These are phyloP conservation scores for Parastagonospora nodorum DNA, from an alignment of 2,329 filamentous ascomycete species.

Conservation along the genomic window DNA sequence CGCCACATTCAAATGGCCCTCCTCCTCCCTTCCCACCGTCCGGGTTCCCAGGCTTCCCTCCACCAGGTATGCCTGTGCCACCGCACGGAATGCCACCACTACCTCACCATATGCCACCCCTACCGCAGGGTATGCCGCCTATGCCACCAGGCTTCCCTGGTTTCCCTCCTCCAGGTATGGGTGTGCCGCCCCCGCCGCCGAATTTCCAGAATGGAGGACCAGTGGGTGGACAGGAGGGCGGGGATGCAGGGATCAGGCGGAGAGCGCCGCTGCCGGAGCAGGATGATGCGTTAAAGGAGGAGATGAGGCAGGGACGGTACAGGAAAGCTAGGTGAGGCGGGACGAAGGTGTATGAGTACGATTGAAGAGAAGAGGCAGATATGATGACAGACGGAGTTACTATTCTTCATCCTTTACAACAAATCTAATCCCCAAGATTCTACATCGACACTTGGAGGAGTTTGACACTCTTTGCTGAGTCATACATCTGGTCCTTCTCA, in stretches of 20 bases:
- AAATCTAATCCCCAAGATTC: neutral
- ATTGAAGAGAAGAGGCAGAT: neutral
- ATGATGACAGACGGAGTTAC: too few species aligned
- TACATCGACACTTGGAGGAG: too few species aligned
- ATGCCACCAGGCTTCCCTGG: conserved; percentile 14
- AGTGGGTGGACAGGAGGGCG: conserved; percentile 9
- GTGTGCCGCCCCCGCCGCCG: conserved; percentile 5
- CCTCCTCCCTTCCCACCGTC: conserved; percentile 33
- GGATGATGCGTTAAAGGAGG: conserved; percentile 77
- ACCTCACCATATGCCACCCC: conserved; percentile 22
- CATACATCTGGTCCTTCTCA: too few species aligned
- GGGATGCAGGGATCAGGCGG: conserved; percentile 27
- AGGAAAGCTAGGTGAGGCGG: conserved; percentile 31
- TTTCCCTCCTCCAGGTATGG: conserved; percentile 18
- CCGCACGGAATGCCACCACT: conserved; percentile 18
- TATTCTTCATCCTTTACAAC: neutral
- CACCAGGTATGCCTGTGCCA: conserved; percentile 14
- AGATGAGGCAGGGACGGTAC: conserved; percentile 67
- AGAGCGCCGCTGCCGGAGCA: conserved; percentile 80
- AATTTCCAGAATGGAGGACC: conserved; percentile 30
- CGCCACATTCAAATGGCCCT: conserved; percentile 13
- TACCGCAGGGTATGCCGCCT: conserved; percentile 21
- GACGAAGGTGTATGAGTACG: neutral
- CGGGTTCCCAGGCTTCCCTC: conserved; percentile 31
- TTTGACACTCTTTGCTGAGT: too few species aligned